These are phyloP conservation scores for Penicillium polonicum DNA, from an alignment of 2,329 filamentous ascomycete species.

Conservation along the genomic window DNA sequence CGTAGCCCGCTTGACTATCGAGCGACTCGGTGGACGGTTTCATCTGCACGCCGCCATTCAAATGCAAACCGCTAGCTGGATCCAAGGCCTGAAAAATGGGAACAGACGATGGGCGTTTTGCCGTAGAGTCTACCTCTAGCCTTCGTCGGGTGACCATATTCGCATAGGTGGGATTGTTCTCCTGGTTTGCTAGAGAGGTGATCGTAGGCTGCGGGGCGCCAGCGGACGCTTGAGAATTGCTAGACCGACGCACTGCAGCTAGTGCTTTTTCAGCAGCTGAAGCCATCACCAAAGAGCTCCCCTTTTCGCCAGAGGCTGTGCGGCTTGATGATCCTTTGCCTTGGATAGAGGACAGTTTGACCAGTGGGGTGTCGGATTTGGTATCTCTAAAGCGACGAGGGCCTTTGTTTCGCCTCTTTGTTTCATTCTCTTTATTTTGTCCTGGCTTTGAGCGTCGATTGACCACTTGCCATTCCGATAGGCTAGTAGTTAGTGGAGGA, in stretches of 20 bases:
- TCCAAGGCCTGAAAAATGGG: conserved; percentile 17
- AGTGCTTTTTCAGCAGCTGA: conserved; percentile 43
- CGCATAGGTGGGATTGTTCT: conserved; percentile 38
- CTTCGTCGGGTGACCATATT: conserved; percentile 30
- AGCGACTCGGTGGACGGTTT: conserved; percentile 36
- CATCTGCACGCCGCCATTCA: conserved; percentile 19
- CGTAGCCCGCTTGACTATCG: conserved; percentile 24
- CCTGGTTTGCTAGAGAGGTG: conserved; percentile 18
- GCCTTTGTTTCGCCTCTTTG: conserved; percentile 14
- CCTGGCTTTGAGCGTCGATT: conserved; percentile 20
- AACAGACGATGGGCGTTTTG: conserved; percentile 25
- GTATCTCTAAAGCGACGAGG: conserved; percentile 20
- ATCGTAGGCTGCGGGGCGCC: conserved; percentile 9
- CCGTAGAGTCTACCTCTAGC: conserved; percentile 13
- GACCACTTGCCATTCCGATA: conserved; percentile 37
- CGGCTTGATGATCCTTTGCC: conserved; percentile 34
- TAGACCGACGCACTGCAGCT: conserved; percentile 39
- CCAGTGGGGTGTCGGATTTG: conserved; percentile 25
- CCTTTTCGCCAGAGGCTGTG: conserved; percentile 14
- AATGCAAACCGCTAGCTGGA: conserved; percentile 13
- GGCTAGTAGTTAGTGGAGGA: conserved; percentile 23
- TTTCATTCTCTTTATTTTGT: conserved; percentile 9
- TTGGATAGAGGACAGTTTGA: conserved; percentile 27
- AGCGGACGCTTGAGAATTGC: conserved; percentile 30
- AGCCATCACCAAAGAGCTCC: conserved; percentile 21